Evolutionary conservation across 805 yeast genomes (phyloP).

Genomic region (Candida awuae): DNA sequence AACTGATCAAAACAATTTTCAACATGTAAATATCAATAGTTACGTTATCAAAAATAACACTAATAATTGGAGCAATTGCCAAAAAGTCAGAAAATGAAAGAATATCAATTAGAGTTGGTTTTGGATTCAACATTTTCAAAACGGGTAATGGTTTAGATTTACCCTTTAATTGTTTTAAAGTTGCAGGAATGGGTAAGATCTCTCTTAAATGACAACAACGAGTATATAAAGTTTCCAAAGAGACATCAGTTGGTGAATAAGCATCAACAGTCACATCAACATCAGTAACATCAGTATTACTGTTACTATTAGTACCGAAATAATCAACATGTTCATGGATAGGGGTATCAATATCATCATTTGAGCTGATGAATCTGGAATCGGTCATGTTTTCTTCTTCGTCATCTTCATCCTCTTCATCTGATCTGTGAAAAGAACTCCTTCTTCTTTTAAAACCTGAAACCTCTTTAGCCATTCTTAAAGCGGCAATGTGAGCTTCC

Average conservation of each 20-base stretch:
- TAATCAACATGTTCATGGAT: conserved; percentile 39
- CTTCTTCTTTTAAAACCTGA: conserved; percentile 32
- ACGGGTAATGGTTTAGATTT: conserved; percentile 46
- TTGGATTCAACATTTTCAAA: conserved; percentile 47
- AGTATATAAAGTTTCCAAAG: conserved; percentile 44
- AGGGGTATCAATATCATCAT: conserved; percentile 59
- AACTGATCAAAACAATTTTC: conserved; percentile 38
- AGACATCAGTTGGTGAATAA: conserved; percentile 17
- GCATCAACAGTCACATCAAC: conserved; percentile 4
- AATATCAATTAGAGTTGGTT: conserved; percentile 50
- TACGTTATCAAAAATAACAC: conserved; percentile 51
- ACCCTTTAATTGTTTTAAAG: conserved; percentile 44
- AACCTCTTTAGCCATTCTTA: conserved; percentile 62
- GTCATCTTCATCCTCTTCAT: conserved; percentile 23
- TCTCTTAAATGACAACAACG: conserved; percentile 43
- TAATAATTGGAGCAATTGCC: conserved; percentile 46
- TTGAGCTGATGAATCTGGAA: conserved; percentile 3
- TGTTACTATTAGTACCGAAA: conserved; percentile 17
- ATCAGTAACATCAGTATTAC: conserved; percentile 22
- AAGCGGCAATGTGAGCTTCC: conserved; percentile 69
- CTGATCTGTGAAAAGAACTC: conserved; percentile 16
- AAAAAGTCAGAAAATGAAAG: conserved; percentile 51
- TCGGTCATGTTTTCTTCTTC: conserved; percentile 9
- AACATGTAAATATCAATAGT: conserved; percentile 48
- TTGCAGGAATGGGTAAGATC: conserved; percentile 43